These are phyloP conservation scores for Brassica cretica DNA, from an alignment of 345 rosid species.

Conservation along the genomic window DNA sequence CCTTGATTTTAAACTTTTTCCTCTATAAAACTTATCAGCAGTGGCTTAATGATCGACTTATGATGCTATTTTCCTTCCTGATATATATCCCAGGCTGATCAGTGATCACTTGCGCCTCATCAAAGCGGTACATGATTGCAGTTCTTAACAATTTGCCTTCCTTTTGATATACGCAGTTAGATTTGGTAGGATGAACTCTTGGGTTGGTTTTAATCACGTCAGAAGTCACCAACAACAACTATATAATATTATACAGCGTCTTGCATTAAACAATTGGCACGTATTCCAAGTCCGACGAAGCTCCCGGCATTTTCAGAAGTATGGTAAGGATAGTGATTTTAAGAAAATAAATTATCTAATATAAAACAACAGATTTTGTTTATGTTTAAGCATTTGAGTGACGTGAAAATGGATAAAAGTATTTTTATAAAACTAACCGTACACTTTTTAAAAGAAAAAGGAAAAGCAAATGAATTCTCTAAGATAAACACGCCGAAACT, in stretches of 20 bases:
- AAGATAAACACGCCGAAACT: not conserved
- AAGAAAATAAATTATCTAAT: no score
- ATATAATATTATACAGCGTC: not conserved
- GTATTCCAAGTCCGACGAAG: not conserved
- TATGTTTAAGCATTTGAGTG: not conserved
- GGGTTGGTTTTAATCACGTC: not conserved
- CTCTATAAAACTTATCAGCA: not conserved
- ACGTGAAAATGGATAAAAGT: not conserved
- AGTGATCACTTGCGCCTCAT: not conserved
- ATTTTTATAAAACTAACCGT: not conserved
- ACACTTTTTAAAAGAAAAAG: not conserved
- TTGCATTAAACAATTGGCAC: not conserved
- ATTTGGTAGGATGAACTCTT: not conserved
- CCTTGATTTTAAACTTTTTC: not conserved
- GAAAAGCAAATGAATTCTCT: not conserved
- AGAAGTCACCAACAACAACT: not conserved
- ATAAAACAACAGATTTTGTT: no score
- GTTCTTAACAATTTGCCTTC: not conserved
- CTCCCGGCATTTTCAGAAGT: not conserved
- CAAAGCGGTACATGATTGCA: not conserved
- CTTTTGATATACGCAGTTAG: not conserved
- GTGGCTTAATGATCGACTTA: no score
- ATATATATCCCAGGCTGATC: not conserved
- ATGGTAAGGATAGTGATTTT: not conserved
- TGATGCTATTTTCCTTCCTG: no score